A percentile compares a stretch with the other conserved stretches of the same genome.
Evolutionary conservation across 306 rosid species (phyloP).

Genomic region (Arachis hypogaea): DNA sequence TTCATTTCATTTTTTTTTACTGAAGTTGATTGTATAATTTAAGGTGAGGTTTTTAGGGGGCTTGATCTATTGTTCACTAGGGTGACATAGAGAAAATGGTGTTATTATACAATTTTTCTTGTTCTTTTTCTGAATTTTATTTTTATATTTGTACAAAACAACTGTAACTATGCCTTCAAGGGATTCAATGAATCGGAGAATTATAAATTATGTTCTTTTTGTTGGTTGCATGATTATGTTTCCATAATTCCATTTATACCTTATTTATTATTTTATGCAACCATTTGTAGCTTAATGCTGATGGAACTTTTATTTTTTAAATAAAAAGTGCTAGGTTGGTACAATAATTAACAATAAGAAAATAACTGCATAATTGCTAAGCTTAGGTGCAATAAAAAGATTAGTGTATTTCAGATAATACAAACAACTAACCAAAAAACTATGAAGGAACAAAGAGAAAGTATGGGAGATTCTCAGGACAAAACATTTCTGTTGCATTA

Average conservation of each 20-base stretch:
- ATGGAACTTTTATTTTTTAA: neutral
- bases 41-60: conserved; percentile 24
- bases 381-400: conserved; percentile 16
- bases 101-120: conserved; percentile 41
- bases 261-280: neutral
- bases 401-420: conserved; percentile 27
- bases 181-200: conserved; percentile 47
- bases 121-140: neutral
- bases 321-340: conserved; percentile 9
- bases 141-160: conserved; percentile 36
- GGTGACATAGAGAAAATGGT: conserved; percentile 38
- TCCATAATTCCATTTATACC: too few relatives aligned
- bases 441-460: neutral
- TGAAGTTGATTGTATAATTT: conserved; percentile 42
- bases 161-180: conserved; percentile 47
- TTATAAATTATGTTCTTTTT: conserved; percentile 38
- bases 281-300: conserved; percentile 22
- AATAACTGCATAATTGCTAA: conserved; percentile 34
- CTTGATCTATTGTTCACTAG: conserved; percentile 8
- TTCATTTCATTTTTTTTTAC: conserved; percentile 14
- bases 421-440: conserved; percentile 18
- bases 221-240: conserved; percentile 33
- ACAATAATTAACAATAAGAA: conserved; percentile 14
- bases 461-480: conserved; percentile 28
- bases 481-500: conserved; percentile 31